A percentile compares a stretch with the other conserved stretches of the same genome.
phyloP scores from a whole-genome alignment of 1,284 basidiomycete genomes.

The Cutaneotrichosporon arboriforme region DNA sequence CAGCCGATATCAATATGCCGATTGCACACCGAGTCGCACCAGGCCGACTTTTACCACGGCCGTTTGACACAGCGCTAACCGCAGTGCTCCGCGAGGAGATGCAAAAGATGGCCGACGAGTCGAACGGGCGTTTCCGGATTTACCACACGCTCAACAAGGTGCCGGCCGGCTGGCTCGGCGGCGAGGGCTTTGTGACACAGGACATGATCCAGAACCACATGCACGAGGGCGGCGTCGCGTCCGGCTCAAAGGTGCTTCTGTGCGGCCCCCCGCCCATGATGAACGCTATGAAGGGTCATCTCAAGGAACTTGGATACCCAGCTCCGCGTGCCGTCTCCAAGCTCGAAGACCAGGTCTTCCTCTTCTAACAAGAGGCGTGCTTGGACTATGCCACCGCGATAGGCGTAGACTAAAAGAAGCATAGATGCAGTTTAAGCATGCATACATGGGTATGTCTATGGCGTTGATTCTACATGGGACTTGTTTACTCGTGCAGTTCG shows the following conservation, averaged over 20 bases:
- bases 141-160: slow-evolving; percentile 82
- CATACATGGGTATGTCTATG: no score
- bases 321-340: slow-evolving; percentile 87
- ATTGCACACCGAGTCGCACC: neutral
- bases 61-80: no score
- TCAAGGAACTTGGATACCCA: slow-evolving; percentile 80
- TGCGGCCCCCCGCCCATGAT: slow-evolving; percentile 97
- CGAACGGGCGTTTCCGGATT: slow-evolving; percentile 66
- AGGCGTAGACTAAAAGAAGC: no score
- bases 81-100: slow-evolving; percentile 76
- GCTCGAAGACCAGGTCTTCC: slow-evolving; percentile 74
- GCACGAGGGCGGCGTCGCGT: slow-evolving; percentile 41
- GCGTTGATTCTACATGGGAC: no score
- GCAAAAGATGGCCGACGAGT: slow-evolving; percentile 56
- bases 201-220: slow-evolving; percentile 82
- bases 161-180: slow-evolving; percentile 77
- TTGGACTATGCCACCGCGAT: no score
- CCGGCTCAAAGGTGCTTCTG: slow-evolving; percentile 74
- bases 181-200: slow-evolving; percentile 86
- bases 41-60: no score
- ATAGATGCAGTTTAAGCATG: no score
- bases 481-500: no score
- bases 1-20: neutral
- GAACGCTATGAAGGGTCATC: slow-evolving; percentile 90
- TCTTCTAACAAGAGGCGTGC: no score